These are phyloP conservation scores for Penicillium griseofulvum DNA, from an alignment of 2,329 filamentous ascomycete genomes.

Conservation along the genomic window DNA sequence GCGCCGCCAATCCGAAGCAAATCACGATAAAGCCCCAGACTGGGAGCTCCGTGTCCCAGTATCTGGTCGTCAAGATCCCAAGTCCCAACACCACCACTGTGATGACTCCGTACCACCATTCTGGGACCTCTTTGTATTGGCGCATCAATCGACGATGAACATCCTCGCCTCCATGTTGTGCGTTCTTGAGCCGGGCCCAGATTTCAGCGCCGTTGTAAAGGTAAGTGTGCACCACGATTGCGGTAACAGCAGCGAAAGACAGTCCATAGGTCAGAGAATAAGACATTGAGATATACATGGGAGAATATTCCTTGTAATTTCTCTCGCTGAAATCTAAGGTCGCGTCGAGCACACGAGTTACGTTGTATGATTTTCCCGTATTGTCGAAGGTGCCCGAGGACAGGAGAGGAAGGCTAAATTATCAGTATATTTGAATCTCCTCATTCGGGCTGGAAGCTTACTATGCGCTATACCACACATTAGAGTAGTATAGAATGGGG, in stretches of 20 bases:
- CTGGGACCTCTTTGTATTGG: slow-evolving; percentile 62
- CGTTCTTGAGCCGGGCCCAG: slow-evolving; percentile 33
- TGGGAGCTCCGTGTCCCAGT: slow-evolving; percentile 41
- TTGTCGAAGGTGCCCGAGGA: slow-evolving; percentile 34
- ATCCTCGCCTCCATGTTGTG: slow-evolving; percentile 49
- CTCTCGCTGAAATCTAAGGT: slow-evolving; percentile 33
- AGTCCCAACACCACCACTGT: slow-evolving; percentile 35
- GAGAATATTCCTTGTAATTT: slow-evolving; percentile 42
- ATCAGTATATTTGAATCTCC: slow-evolving; percentile 1
- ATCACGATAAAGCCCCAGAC: slow-evolving; percentile 42
- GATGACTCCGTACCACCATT: slow-evolving; percentile 57
- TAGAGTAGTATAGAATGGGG: slow-evolving; percentile 57
- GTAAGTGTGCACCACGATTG: slow-evolving; percentile 35
- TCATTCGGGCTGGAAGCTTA: background rate
- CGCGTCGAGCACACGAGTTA: slow-evolving; percentile 29
- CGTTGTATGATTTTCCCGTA: slow-evolving; percentile 31
- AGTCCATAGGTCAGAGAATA: slow-evolving; percentile 39
- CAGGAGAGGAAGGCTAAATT: slow-evolving; percentile 26
- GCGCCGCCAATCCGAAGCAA: slow-evolving; percentile 35
- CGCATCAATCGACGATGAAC: slow-evolving; percentile 65
- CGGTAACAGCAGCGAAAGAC: slow-evolving; percentile 37
- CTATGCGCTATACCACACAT: slow-evolving; percentile 47
- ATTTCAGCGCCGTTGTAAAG: slow-evolving; percentile 37
- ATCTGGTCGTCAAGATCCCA: slow-evolving; percentile 29
- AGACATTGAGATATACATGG: slow-evolving; percentile 38